A percentile compares a stretch with the other conserved stretches of the same genome.
Evolutionary conservation across 768 basidiomycete species (phyloP).

Genomic region (Panus rudis): DNA sequence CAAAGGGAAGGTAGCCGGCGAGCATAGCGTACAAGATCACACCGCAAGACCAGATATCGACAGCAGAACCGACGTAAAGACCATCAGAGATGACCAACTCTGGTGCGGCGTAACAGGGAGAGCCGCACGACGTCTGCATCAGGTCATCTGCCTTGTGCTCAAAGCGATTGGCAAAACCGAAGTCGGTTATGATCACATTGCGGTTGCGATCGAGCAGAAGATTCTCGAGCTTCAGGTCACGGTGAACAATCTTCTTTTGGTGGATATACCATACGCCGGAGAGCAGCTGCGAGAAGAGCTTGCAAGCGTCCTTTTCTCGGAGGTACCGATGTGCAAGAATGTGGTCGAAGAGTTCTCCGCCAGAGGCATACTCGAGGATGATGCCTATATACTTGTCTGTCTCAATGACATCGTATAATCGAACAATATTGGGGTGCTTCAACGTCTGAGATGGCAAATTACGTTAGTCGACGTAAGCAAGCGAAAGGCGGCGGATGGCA

Average conservation of each 20-base stretch:
- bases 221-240: slow-evolving; percentile 98
- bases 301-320: slow-evolving; percentile 88
- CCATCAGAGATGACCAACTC: slow-evolving; percentile 98
- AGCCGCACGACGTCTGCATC: slow-evolving; percentile 97
- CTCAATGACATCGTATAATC: slow-evolving; percentile 97
- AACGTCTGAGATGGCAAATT: slow-evolving; percentile 49
- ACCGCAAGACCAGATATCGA: slow-evolving; percentile 96
- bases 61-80: slow-evolving; percentile 92
- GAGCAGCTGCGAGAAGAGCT: slow-evolving; percentile 95
- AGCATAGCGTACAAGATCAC: slow-evolving; percentile 97
- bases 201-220: slow-evolving; percentile 93
- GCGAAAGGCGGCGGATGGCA: slow-evolving; percentile 6
- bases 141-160: slow-evolving; percentile 89
- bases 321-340: slow-evolving; percentile 97
- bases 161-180: slow-evolving; percentile 97
- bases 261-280: slow-evolving; percentile 99
- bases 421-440: slow-evolving; percentile 97
- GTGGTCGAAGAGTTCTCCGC: slow-evolving; percentile 98
- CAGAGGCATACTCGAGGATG: slow-evolving; percentile 96
- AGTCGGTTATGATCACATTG: slow-evolving; percentile 99
- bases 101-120: slow-evolving; percentile 96
- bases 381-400: slow-evolving; percentile 99
- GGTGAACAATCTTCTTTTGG: slow-evolving; percentile 98
- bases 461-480: slow-evolving; percentile 7
- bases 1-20: slow-evolving; percentile 96